phyloP scores from a whole-genome alignment of 2,329 filamentous ascomycete species.

The Erysiphe pulchra region DNA sequence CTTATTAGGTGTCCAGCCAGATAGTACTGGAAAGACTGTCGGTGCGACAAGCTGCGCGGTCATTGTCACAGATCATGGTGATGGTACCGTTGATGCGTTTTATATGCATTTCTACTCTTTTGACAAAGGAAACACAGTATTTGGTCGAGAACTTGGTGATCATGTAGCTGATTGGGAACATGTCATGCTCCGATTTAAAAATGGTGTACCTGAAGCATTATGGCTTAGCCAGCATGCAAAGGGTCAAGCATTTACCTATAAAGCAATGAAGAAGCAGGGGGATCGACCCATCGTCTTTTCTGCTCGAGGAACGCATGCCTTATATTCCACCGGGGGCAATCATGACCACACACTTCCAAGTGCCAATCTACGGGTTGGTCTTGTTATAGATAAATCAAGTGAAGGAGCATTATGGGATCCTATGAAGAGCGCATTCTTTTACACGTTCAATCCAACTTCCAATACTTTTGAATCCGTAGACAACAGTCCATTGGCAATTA shows the following conservation, averaged over 20 bases:
- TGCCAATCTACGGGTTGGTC: constrained; percentile 25
- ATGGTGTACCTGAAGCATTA: constrained; percentile 25
- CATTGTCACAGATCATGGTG: constrained; percentile 30
- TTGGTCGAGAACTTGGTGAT: constrained; percentile 12
- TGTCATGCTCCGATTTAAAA: constrained; percentile 36
- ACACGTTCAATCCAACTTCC: constrained; percentile 21
- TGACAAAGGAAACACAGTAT: constrained; percentile 12
- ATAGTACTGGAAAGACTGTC: constrained; percentile 22
- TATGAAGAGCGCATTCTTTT: constrained; percentile 25
- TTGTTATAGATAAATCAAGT: constrained; percentile 28
- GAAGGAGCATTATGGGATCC: constrained; percentile 34
- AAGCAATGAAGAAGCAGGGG: constrained; percentile 25
- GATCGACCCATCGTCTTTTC: constrained; percentile 29
- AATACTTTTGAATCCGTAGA: constrained; percentile 7
- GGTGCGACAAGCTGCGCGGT: constrained; percentile 24
- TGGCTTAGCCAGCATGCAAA: constrained; percentile 38
- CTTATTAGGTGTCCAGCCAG: constrained; percentile 26
- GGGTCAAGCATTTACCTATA: constrained; percentile 36
- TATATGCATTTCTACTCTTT: constrained; percentile 16
- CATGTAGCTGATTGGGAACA: constrained; percentile 45
- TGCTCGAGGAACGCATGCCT: constrained; percentile 35
- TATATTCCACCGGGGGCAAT: constrained; percentile 30
- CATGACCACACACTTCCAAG: constrained; percentile 34
- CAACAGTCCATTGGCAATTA: constrained; percentile 23
- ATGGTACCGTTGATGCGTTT: constrained; percentile 17